These are phyloP conservation scores for Stephania yunnanensis DNA, from an alignment of 164 flowering plant species.

Conservation along the genomic window DNA sequence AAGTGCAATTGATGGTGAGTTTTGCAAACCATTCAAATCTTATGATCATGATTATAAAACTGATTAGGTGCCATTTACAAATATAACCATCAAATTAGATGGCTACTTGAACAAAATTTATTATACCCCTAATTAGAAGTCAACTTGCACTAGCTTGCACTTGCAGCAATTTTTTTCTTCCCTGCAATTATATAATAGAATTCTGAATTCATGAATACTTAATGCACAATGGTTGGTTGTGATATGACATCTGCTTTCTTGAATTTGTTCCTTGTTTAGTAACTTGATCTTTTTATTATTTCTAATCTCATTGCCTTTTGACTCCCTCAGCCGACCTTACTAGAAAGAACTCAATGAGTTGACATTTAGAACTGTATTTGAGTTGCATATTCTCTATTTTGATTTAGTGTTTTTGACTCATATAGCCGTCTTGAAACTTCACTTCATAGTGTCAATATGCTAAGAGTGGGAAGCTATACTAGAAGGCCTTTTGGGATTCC, in stretches of 20 bases:
- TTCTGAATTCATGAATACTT: neutral
- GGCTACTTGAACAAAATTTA: neutral
- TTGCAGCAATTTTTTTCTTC: neutral
- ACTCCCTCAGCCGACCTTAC: neutral
- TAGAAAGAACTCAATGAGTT: neutral
- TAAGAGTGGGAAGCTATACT: neutral
- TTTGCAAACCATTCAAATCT: no score
- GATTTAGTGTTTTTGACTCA: neutral
- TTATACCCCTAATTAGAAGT: neutral
- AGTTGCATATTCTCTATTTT: neutral
- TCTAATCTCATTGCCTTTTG: neutral
- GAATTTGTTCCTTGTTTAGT: neutral
- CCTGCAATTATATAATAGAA: neutral
- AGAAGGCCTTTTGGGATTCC: neutral
- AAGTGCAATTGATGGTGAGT: no score
- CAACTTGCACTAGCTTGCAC: neutral
- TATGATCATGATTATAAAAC: neutral
- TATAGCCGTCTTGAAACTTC: neutral
- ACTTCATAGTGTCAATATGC: neutral
- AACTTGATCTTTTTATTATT: neutral
- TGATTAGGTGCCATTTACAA: neutral
- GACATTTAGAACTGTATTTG: neutral
- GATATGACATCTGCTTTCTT: neutral
- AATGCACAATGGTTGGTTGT: neutral
- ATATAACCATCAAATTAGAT: neutral